phyloP scores from a whole-genome alignment of 495 filamentous ascomycete species.

The Penicillium canescens region DNA sequence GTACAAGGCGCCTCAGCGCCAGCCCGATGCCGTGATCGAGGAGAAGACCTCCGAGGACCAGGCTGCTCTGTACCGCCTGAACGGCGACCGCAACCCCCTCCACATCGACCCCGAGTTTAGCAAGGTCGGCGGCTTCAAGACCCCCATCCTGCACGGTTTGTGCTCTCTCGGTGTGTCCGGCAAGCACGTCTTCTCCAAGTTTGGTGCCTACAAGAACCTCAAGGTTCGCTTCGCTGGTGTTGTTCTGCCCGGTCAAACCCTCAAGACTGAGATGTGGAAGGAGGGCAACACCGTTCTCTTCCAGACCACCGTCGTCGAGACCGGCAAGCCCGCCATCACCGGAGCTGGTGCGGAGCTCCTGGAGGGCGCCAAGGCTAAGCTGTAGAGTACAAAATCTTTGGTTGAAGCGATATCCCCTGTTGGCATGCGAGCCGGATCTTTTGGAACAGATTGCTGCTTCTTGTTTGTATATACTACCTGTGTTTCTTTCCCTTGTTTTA shows the following conservation, averaged over 20 bases:
- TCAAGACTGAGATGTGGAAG: slow-evolving; percentile 98
- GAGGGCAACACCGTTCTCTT: slow-evolving; percentile 86
- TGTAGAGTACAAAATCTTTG: slow-evolving; percentile 47
- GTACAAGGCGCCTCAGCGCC: slow-evolving; percentile 75
- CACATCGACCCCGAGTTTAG: slow-evolving; percentile 95
- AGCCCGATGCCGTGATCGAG: slow-evolving; percentile 80
- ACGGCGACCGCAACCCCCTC: slow-evolving; percentile 90
- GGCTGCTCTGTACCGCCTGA: slow-evolving; percentile 91
- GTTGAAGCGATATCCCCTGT: slow-evolving; percentile 23
- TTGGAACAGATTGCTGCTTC: slow-evolving; percentile 19
- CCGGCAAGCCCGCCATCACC: slow-evolving; percentile 88
- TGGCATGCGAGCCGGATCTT: slow-evolving; percentile 14
- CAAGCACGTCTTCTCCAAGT: slow-evolving; percentile 85
- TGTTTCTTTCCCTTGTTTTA: background rate
- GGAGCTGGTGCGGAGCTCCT: slow-evolving; percentile 86
- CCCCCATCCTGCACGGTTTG: slow-evolving; percentile 90
- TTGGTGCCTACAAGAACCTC: slow-evolving; percentile 85
- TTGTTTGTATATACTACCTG: slow-evolving; percentile 26
- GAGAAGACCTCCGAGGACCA: slow-evolving; percentile 92
- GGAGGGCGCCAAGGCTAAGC: slow-evolving; percentile 56
- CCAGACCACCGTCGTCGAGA: slow-evolving; percentile 93
- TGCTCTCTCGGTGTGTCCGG: slow-evolving; percentile 93
- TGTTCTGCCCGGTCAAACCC: slow-evolving; percentile 89
- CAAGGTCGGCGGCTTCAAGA: slow-evolving; percentile 94
- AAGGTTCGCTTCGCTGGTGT: slow-evolving; percentile 96